Evolutionary conservation across 768 basidiomycete species (phyloP).

Genomic region (Omphalotus guepiniiformis): DNA sequence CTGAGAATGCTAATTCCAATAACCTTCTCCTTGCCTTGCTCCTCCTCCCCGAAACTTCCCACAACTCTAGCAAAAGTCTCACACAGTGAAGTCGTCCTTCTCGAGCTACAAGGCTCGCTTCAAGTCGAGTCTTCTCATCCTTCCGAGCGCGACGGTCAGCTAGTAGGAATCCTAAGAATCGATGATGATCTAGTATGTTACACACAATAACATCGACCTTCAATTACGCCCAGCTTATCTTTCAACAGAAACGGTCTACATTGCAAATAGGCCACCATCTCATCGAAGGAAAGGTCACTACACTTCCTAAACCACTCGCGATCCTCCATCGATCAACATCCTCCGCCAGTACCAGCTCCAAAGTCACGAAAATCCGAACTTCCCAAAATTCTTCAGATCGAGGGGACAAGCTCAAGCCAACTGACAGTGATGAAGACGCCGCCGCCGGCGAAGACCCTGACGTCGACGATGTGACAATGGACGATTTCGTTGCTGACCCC

Average conservation of each 20-base stretch:
- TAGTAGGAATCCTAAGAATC: slow-evolving; percentile 75
- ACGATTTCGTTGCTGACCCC: slow-evolving; percentile 17
- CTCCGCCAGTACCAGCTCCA: neutral
- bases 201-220: slow-evolving; percentile 6
- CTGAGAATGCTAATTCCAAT: slow-evolving; percentile 78
- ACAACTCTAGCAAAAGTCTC: slow-evolving; percentile 68
- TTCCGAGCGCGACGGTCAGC: slow-evolving; percentile 56
- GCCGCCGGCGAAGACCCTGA: slow-evolving; percentile 11
- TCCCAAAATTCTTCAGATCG: too few relatives aligned
- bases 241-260: slow-evolving; percentile 65
- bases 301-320: slow-evolving; percentile 76
- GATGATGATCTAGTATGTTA: slow-evolving; percentile 54
- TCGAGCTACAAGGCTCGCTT: slow-evolving; percentile 85
- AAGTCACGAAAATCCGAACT: too few relatives aligned
- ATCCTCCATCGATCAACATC: slow-evolving; percentile 52
- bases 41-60: slow-evolving; percentile 49
- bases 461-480: neutral
- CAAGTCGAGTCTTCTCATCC: slow-evolving; percentile 55
- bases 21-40: slow-evolving; percentile 30
- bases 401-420: slow-evolving; percentile 1
- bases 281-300: slow-evolving; percentile 80
- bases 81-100: slow-evolving; percentile 72
- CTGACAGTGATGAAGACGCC: slow-evolving; percentile 16
- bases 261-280: slow-evolving; percentile 85
- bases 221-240: neutral